phyloP scores from a whole-genome alignment of 768 basidiomycete species.

The Mycena latifolia region DNA sequence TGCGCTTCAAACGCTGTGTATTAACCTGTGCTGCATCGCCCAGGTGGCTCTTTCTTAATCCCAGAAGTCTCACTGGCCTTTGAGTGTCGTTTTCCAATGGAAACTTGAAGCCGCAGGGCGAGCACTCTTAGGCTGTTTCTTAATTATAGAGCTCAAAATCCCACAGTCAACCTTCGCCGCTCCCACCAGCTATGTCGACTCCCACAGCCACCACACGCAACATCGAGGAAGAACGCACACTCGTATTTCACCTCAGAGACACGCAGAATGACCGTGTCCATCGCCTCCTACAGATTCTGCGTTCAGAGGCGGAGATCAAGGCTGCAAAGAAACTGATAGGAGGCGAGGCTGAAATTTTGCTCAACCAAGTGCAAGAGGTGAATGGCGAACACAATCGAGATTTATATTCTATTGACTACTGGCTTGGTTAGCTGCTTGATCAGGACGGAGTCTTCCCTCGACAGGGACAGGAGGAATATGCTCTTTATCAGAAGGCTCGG shows the following conservation, averaged over 20 bases:
- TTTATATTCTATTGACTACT: not conserved
- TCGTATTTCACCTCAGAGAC: not conserved
- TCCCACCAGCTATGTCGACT: not conserved
- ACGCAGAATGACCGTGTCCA: not conserved
- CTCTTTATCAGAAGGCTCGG: not conserved
- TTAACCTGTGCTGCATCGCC: too few relatives aligned
- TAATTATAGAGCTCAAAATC: not conserved
- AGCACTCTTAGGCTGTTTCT: too few relatives aligned
- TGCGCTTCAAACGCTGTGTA: too few relatives aligned
- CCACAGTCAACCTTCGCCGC: not conserved
- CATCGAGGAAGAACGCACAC: not conserved
- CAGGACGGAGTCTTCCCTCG: not conserved
- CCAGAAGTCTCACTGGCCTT: too few relatives aligned
- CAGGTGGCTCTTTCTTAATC: too few relatives aligned
- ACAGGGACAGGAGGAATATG: not conserved
- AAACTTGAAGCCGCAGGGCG: too few relatives aligned
- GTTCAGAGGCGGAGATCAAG: not conserved
- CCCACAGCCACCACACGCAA: not conserved
- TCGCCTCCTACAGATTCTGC: not conserved
- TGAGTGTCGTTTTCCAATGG: too few relatives aligned
- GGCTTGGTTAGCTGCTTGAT: not conserved
- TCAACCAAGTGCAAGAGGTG: conserved; percentile 1
- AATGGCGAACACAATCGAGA: not conserved
- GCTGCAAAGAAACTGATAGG: not conserved
- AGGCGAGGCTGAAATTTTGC: not conserved